These are phyloP conservation scores for Houttuynia cordata DNA, from an alignment of 164 flowering plant genomes.

Conservation along the genomic window DNA sequence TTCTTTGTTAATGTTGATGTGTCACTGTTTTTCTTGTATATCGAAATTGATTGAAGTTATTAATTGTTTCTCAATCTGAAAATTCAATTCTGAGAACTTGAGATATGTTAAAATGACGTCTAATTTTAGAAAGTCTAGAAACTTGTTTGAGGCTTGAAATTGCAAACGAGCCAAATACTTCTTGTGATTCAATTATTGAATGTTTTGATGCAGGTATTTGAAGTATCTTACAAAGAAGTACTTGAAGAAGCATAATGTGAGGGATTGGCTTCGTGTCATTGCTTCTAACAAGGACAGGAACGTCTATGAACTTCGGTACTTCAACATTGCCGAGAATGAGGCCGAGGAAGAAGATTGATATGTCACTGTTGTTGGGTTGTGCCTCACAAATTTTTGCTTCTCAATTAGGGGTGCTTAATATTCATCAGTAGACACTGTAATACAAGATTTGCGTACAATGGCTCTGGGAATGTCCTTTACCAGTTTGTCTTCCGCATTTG, in stretches of 20 bases:
- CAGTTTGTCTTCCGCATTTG: neutral
- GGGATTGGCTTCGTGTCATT: slow-evolving; percentile 78
- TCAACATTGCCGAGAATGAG: slow-evolving; percentile 75
- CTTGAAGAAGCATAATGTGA: slow-evolving; percentile 68
- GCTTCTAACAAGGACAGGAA: slow-evolving; percentile 64
- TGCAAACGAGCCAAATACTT: neutral
- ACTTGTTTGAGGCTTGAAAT: too few relatives aligned
- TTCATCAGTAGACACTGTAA: neutral
- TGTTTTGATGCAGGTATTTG: slow-evolving; percentile 35
- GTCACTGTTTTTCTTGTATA: slow-evolving; percentile 4
- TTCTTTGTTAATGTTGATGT: too few relatives aligned
- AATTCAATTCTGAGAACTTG: too few relatives aligned
- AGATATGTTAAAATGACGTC: too few relatives aligned
- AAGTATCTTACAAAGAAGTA: slow-evolving; percentile 72
- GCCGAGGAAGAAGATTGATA: slow-evolving; percentile 46
- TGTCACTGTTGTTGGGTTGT: neutral
- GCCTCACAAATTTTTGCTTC: neutral
- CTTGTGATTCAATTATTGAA: neutral
- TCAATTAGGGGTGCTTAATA: neutral
- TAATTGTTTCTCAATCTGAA: too few relatives aligned
- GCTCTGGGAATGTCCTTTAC: too few relatives aligned
- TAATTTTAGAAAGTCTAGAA: too few relatives aligned
- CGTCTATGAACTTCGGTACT: slow-evolving; percentile 63
- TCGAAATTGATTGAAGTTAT: too few relatives aligned
- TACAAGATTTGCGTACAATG: slow-evolving; percentile 2